phyloP scores from a whole-genome alignment of 2,329 filamentous ascomycete genomes.

The Curvularia verruculosa region DNA sequence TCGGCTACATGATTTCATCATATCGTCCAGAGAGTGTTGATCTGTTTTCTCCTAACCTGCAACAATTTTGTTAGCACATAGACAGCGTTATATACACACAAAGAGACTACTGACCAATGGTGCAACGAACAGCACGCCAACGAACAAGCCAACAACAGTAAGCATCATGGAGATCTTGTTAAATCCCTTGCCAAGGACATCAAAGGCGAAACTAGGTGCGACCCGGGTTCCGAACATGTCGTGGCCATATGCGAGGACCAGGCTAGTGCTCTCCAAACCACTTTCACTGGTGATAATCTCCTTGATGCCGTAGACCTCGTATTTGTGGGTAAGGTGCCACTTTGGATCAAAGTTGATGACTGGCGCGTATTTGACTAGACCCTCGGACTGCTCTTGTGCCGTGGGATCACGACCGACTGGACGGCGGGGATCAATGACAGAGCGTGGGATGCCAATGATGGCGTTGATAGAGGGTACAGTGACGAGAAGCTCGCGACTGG shows the following conservation, averaged over 20 bases:
- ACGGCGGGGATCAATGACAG: slow-evolving; percentile 81
- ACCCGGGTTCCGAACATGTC: slow-evolving; percentile 89
- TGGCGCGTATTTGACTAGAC: slow-evolving; percentile 76
- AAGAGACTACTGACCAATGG: slow-evolving; percentile 70
- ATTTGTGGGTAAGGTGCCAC: slow-evolving; percentile 78
- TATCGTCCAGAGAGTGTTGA: slow-evolving; percentile 67
- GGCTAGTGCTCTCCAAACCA: slow-evolving; percentile 85
- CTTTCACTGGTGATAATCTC: slow-evolving; percentile 77
- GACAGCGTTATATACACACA: slow-evolving; percentile 8
- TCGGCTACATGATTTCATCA: slow-evolving; percentile 17
- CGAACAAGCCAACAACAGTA: slow-evolving; percentile 80
- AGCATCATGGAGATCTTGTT: slow-evolving; percentile 84
- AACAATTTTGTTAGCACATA: slow-evolving; percentile 4
- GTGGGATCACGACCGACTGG: slow-evolving; percentile 85
- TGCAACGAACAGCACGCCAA: slow-evolving; percentile 77
- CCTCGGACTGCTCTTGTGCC: slow-evolving; percentile 80
- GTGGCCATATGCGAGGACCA: slow-evolving; percentile 85
- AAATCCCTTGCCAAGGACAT: slow-evolving; percentile 91
- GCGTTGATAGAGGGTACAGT: slow-evolving; percentile 75
- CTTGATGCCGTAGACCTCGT: slow-evolving; percentile 78
- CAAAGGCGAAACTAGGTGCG: slow-evolving; percentile 87
- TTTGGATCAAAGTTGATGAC: slow-evolving; percentile 83
- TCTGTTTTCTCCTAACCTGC: slow-evolving; percentile 66
- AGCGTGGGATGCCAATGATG: slow-evolving; percentile 79
- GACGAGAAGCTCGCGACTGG: slow-evolving; percentile 79